phyloP scores from a whole-genome alignment of 1,284 basidiomycete species.

The Microstroma glucosiphilum region DNA sequence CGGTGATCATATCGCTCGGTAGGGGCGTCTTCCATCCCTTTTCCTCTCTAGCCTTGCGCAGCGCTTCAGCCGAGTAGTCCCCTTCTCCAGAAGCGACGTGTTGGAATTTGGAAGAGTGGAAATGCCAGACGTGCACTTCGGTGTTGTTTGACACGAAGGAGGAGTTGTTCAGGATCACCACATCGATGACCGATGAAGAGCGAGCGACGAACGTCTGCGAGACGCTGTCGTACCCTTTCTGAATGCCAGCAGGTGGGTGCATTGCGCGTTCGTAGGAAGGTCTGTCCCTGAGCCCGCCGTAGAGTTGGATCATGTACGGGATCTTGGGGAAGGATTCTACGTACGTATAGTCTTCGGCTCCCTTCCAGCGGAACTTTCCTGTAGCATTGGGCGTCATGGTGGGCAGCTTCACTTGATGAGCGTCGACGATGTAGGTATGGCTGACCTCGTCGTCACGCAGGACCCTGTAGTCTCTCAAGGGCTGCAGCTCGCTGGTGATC shows the following conservation, averaged over 20 bases:
- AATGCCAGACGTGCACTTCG: slow-evolving; percentile 38
- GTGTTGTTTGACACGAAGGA: background rate
- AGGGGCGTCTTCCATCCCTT: slow-evolving; percentile 16
- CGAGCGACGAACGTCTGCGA: slow-evolving; percentile 25
- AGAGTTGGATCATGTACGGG: slow-evolving; percentile 27
- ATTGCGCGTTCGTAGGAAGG: slow-evolving; percentile 13
- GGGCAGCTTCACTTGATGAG: background rate
- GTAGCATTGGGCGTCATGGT: background rate
- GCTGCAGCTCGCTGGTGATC: slow-evolving; percentile 17
- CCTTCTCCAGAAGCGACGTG: slow-evolving; percentile 24
- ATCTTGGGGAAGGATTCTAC: slow-evolving; percentile 9
- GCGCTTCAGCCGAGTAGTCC: slow-evolving; percentile 18
- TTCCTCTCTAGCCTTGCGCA: slow-evolving; percentile 5
- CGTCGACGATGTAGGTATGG: background rate
- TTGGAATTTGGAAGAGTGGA: slow-evolving; percentile 27
- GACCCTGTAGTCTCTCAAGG: slow-evolving; percentile 4
- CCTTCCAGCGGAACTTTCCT: background rate
- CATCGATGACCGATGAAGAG: slow-evolving; percentile 26
- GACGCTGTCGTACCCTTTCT: slow-evolving; percentile 8
- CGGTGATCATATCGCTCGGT: slow-evolving; percentile 28
- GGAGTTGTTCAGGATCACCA: slow-evolving; percentile 30
- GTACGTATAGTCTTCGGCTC: slow-evolving; percentile 11
- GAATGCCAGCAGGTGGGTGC: slow-evolving; percentile 8
- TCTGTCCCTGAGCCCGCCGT: slow-evolving; percentile 11
- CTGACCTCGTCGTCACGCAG: background rate